Evolutionary conservation across 176 grass and related monocot species (phyloP), one percentile per base, ranked within the genome.

Genomic region (Oryza glumipatula): DNA sequence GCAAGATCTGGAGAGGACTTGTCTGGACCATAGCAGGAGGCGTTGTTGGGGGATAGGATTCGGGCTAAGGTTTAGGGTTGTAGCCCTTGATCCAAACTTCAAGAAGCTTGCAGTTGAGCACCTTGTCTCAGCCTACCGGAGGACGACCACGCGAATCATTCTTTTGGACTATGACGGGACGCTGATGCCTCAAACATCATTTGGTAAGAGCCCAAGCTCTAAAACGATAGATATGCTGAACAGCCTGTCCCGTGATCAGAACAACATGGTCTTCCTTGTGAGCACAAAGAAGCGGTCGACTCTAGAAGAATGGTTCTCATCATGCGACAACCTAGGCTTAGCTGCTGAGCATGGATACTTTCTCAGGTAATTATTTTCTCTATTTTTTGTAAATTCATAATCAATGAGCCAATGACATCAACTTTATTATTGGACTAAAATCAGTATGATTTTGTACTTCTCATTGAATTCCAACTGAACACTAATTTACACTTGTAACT

Each of bases 1-100:
- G 87, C 90, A 89, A 26, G 95, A 98, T 88, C 82, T 98, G 80
- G 79, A 91, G 70, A 91, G 93, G 87, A 95, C 87, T 41, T 98
- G 95, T 58, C 92, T 63, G 11, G 95, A 95, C 24, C 95, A 98
- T 26, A 84, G 85, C 81, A 90, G 61, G 67, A 91, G 87, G 82
- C 91, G 95, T 5, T 95, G 84, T 71, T 98, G 95, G 95, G 95
- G 93, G 24, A 98, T 98, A 64, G 95, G 95, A 9, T 98, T 98
- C 11, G 95, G 95, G 36, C 90, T 98, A 2, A 80, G 83, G 46
- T 98, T 95, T 83, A 90, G 93, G 83, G 93, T 95, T 33, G 95
- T 98, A 8, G 88, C 95, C 21, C 95, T 97, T 23, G 95, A 98
- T 72, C 93, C 83, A 6, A 98, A 93, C 86, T 98, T 98, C 68